These are phyloP conservation scores for Phytophthora quininea DNA, from an alignment of 352 stramenopile genomes.

Conservation along the genomic window DNA sequence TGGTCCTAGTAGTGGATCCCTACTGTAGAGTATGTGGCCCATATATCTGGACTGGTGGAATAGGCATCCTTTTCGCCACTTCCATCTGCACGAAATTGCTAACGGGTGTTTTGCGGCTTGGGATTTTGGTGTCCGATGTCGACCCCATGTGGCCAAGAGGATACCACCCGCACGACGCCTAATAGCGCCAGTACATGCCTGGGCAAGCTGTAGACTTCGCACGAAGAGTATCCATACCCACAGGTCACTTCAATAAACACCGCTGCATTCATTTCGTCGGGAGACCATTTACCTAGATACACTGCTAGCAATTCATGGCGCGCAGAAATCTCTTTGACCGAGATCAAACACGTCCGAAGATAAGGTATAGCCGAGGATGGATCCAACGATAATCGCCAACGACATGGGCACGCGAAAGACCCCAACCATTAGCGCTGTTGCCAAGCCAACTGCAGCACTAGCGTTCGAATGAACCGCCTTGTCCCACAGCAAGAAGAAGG, in stretches of 20 bases:
- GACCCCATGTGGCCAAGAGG: too few relatives aligned
- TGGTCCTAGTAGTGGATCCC: background rate
- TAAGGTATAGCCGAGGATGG: slow-evolving; percentile 57
- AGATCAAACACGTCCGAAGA: slow-evolving; percentile 55
- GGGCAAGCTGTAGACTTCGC: too few relatives aligned
- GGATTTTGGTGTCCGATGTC: too few relatives aligned
- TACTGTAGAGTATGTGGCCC: too few relatives aligned
- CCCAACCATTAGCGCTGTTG: slow-evolving; percentile 80
- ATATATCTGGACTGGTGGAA: slow-evolving; percentile 4
- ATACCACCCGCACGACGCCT: too few relatives aligned
- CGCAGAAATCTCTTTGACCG: slow-evolving; percentile 60
- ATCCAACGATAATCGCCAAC: slow-evolving; percentile 62
- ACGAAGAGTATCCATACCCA: too few relatives aligned
- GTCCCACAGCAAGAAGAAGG: slow-evolving; percentile 90
- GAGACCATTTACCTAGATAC: background rate
- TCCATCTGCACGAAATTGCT: slow-evolving; percentile 10
- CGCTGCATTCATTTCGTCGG: background rate
- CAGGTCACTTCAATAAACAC: too few relatives aligned
- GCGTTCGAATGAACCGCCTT: slow-evolving; percentile 82
- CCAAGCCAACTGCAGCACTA: slow-evolving; percentile 85
- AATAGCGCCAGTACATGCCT: too few relatives aligned
- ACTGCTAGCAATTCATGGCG: slow-evolving; percentile 5
- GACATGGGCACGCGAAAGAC: slow-evolving; percentile 79
- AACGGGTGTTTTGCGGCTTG: background rate
- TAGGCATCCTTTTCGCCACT: slow-evolving; percentile 13